These are phyloP conservation scores for Albophoma yamanashiensis DNA, from an alignment of 2,329 filamentous ascomycete genomes.

Conservation along the genomic window DNA sequence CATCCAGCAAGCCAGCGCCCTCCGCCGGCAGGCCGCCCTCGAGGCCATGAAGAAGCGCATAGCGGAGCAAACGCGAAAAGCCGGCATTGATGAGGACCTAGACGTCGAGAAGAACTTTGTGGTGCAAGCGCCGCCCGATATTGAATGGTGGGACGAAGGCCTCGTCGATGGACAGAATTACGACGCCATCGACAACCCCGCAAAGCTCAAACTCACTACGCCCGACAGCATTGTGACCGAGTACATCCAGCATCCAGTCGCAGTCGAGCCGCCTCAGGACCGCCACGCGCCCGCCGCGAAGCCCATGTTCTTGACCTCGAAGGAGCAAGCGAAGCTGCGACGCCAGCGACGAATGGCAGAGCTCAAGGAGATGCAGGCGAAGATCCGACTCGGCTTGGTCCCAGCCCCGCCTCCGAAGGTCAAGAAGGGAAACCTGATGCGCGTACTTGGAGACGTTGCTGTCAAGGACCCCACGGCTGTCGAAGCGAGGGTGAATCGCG, in stretches of 20 bases:
- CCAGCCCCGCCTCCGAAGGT: constrained; percentile 91
- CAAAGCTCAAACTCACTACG: constrained; percentile 61
- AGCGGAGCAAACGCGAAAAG: constrained; percentile 74
- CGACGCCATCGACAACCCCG: constrained; percentile 52
- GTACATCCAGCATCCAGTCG: constrained; percentile 87
- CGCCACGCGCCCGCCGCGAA: constrained; percentile 70
- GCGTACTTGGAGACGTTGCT: constrained; percentile 72
- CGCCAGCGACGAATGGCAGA: constrained; percentile 86
- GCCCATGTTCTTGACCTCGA: constrained; percentile 82
- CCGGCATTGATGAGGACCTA: constrained; percentile 85
- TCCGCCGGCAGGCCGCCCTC: constrained; percentile 76
- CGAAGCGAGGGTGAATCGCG: constrained; percentile 83
- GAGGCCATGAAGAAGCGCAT: constrained; percentile 94
- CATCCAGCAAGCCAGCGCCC: constrained; percentile 82
- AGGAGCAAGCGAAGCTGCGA: constrained; percentile 84
- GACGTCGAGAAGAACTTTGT: constrained; percentile 85
- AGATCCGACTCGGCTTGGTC: constrained; percentile 82
- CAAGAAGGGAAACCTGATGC: constrained; percentile 96
- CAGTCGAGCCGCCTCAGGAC: constrained; percentile 85
- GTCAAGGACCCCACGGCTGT: constrained; percentile 97
- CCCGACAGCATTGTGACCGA: constrained; percentile 81
- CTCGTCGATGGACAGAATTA: constrained; percentile 69
- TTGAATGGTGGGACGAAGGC: constrained; percentile 98
- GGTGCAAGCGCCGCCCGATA: constrained; percentile 69
- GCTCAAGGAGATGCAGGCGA: constrained; percentile 91